Conservation (phyloP, 352 stramenopile genomes). For the Phytophthora constricta region DNA sequence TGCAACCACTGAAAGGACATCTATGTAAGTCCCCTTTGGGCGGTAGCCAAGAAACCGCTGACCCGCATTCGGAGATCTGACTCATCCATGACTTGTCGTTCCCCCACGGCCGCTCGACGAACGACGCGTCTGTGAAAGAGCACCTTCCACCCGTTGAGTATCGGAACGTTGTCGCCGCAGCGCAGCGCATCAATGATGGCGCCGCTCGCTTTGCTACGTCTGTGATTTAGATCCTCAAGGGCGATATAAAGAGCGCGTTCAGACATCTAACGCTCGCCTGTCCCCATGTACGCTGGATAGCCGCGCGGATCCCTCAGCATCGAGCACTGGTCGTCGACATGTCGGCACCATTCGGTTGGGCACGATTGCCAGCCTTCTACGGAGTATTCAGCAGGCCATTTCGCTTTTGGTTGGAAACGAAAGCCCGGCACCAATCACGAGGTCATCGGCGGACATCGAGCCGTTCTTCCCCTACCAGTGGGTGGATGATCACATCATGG, state of each 20-base stretch:
- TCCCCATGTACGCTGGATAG: slow-evolving; percentile 1
- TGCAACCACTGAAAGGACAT: background rate
- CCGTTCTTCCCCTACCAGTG: slow-evolving; percentile 7
- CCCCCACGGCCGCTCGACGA: background rate
- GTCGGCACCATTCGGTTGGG: slow-evolving; percentile 7
- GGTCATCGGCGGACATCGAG: background rate
- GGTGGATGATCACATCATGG: slow-evolving; percentile 1
- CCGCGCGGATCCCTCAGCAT: background rate
- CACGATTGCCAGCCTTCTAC: background rate
- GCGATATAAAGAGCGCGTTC: background rate
- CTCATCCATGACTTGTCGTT: slow-evolving; percentile 5
- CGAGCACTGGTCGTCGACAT: slow-evolving; percentile 1
- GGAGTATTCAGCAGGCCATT: background rate
- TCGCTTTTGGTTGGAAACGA: background rate
- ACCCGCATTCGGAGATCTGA: background rate
- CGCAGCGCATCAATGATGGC: background rate
- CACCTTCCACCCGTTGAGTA: background rate
- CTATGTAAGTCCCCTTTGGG: background rate
- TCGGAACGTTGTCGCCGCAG: background rate
- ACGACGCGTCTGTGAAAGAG: background rate
- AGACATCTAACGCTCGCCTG: background rate
- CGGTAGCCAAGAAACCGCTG: background rate
- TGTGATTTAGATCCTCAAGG: background rate
- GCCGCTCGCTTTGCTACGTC: background rate
- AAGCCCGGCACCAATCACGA: background rate